Percentiles rank a stretch among this genome's conserved stretches.
These are phyloP conservation scores for Scheffersomyces amazonensis DNA, from an alignment of 805 yeast species.

Conservation along the genomic window DNA sequence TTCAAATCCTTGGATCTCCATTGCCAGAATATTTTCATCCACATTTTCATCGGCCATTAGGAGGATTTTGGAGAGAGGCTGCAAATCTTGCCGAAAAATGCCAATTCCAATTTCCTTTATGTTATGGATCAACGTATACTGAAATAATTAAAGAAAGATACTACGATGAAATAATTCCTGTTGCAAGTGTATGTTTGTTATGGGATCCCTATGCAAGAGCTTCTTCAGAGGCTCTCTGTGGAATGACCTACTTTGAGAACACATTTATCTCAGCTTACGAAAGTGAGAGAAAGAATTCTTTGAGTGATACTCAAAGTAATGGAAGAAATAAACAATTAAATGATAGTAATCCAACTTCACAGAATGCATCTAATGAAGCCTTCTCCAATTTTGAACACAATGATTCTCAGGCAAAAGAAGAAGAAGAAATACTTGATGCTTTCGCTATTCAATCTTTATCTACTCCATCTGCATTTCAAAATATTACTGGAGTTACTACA, in stretches of 20 bases:
- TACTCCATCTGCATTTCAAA: no score
- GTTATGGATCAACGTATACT: slow-evolving; percentile 48
- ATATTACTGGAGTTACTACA: no score
- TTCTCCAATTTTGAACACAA: no score
- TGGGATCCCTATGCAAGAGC: slow-evolving; percentile 81
- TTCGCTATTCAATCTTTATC: no score
- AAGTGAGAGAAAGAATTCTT: no score
- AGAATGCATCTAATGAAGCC: no score
- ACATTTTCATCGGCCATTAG: slow-evolving; percentile 41
- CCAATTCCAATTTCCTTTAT: slow-evolving; percentile 56
- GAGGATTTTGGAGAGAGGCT: slow-evolving; percentile 77
- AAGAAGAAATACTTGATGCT: no score
- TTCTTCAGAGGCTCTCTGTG: slow-evolving; percentile 45
- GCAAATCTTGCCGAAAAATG: slow-evolving; percentile 46
- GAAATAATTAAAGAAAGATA: slow-evolving; percentile 46
- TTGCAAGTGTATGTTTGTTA: slow-evolving; percentile 49
- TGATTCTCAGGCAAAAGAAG: no score
- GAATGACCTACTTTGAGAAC: slow-evolving; percentile 53
- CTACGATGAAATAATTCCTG: slow-evolving; percentile 37
- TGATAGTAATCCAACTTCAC: no score
- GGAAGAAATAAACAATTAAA: no score
- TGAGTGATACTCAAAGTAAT: no score
- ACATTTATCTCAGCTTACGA: slow-evolving; percentile 20
- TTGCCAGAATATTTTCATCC: slow-evolving; percentile 14
- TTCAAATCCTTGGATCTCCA: slow-evolving; percentile 76